Base-by-base conservation (phyloP, 2,329 filamentous ascomycete genomes). In the Metarhizium robertsii region DNA sequence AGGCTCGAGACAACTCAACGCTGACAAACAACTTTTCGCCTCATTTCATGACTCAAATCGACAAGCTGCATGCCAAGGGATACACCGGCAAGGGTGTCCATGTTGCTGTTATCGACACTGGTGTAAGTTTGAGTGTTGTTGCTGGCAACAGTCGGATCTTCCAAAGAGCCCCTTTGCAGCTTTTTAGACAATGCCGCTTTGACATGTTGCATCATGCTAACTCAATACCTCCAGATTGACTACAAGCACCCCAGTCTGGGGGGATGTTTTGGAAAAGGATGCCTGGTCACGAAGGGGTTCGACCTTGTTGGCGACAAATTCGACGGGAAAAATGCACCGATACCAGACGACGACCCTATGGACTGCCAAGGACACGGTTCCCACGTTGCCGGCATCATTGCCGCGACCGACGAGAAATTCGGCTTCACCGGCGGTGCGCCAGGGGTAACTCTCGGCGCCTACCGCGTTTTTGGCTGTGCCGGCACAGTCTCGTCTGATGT, bases 211-310 rank as follows among this genome's bases (percentile, higher is more conserved):
- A 25, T 4, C n/a, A 29, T 47, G 30, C 2, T 45, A 36, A 40
- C 53, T n/a, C 5, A n/a, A 4, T 40, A 8, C 62, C 73, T 50
- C 14, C 46, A 78, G 76, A 70, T 84, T 50, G 84, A 87, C 64
- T 86, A 86, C 63, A 76, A 71, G 1, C 83, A 86, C 61, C 80
- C 82, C 2, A 79, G 81, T 29, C 75, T 87, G 0, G 84, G 84
- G 11, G 82, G 82, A 49, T 83, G 83, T 62, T 86, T 85, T 63
- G 84, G 83, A 2, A 62, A 72, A 1, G 80, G 76, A 11, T 85
- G 78, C 60, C 70, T 85, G 49, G 79, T 87, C 25, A 72, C 74
- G 5, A 78, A 75, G 55, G 83, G 84, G 20, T 72, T 72, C 48
- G 81, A 84, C 59, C 71, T 84, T 50, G 76, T 84, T 20, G 82